Evolutionary conservation across 495 filamentous ascomycete genomes (phyloP).

Genomic region (Neurospora sp.): DNA sequence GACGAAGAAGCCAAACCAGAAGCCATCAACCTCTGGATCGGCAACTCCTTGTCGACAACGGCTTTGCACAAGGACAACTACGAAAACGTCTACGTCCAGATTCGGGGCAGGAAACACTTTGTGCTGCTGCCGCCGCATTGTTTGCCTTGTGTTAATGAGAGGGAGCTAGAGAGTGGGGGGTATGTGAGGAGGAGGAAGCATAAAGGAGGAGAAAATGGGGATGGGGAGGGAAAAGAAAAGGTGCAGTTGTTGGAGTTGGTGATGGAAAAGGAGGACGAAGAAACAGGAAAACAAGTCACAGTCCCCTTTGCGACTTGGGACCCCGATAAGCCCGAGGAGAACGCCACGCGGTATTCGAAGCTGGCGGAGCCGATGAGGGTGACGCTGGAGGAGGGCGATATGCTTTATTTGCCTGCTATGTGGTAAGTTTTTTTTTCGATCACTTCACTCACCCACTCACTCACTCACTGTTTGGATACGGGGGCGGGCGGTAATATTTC

Average conservation of each 20-base stretch:
- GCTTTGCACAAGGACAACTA: constrained; percentile 70
- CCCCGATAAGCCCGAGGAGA: constrained; percentile 44
- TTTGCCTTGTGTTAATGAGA: constrained; percentile 53
- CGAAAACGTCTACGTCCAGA: constrained; percentile 70
- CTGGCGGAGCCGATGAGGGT: constrained; percentile 47
- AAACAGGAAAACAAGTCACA: constrained; percentile 20
- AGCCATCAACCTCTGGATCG: constrained; percentile 73
- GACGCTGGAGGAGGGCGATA: constrained; percentile 57
- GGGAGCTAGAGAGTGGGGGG: constrained; percentile 34
- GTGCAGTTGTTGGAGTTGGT: constrained; percentile 22
- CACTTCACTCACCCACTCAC: too few species aligned
- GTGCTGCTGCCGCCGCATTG: constrained; percentile 56
- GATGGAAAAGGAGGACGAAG: constrained; percentile 28
- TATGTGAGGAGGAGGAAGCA: constrained; percentile 26
- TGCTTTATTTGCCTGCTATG: constrained; percentile 69
- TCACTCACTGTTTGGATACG: too few species aligned
- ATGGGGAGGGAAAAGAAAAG: constrained; percentile 12
- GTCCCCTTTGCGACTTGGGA: constrained; percentile 63
- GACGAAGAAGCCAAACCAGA: constrained; percentile 41
- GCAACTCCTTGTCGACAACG: constrained; percentile 52
- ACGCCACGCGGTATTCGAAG: constrained; percentile 42
- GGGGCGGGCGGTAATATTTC: too few species aligned
- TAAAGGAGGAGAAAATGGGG: constrained; percentile 12
- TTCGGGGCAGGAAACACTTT: constrained; percentile 60
- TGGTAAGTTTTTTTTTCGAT: constrained; percentile 39